Evolutionary conservation across 352 stramenopile genomes (phyloP), one percentile per base, ranked within the genome.

Genomic region (Pelagophyceae sp.): DNA sequence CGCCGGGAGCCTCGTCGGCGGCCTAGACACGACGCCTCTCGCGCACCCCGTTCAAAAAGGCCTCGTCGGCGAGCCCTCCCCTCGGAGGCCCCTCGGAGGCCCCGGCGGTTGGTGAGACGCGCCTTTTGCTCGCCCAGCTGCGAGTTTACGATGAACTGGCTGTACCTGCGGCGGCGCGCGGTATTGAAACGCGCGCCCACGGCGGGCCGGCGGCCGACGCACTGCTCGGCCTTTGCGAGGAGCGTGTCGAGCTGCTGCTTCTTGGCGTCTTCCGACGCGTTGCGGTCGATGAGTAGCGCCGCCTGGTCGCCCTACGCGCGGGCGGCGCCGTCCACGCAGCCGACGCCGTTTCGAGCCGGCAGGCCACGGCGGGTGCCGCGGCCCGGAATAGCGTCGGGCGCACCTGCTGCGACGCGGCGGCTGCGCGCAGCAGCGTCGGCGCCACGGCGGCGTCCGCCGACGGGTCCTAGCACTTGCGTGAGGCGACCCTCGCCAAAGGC

Each of bases 171-270:
- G 77, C 81, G 0, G 88, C 80, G 3, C 83, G 89, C 32, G 86
- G 83, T 0, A 86, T 85, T 31, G 81, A 90, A 45, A 86, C 85
- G 88, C 93, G 93, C 81, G 93, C 93, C 81, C 88, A 91, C 76
- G 92, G 90, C 0, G 93, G 79, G 67, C 94, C 93, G 72, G 87
- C 92, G 65, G 88, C 93, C 83, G 93, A 94, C 11, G 45, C 11
- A 54, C 50, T 93, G 80, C 33, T 88, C 89, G 2, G 90, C 90
- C 69, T 95, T 95, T 77, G 93, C 88, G 81, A 95, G 83, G 54
- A 95, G 80, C 15, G 72, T 90, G 82, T 95, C 90, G 35, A 95
- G 85, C 85, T 95, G 76, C 58, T 67, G 23, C 15, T 31, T 11
- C 5, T 15, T 31, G 11, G 15, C 45, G 45, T 54, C 45, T 23